Conservation (phyloP, 2,329 filamentous ascomycete species). For the Lecanicillium sp. region DNA sequence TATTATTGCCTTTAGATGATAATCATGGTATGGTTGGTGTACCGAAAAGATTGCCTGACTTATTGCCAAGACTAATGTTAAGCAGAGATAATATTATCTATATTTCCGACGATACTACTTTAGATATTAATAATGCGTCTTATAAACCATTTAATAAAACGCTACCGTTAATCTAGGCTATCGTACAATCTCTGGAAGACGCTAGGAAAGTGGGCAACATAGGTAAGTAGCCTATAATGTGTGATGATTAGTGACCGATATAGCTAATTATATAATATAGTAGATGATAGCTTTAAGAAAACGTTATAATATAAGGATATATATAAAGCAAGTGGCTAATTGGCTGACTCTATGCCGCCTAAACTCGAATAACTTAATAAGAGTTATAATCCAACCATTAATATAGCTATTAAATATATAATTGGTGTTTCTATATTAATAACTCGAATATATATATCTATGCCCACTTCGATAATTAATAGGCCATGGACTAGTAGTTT, state of each 20-base stretch:
- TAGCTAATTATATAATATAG: background rate
- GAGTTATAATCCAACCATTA: background rate
- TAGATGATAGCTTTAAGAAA: background rate
- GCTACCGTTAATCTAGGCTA: background rate
- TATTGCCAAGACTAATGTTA: background rate
- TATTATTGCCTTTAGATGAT: background rate
- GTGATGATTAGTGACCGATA: background rate
- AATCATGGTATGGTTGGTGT: background rate
- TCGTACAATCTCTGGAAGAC: slow-evolving; percentile 7
- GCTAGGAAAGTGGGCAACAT: background rate
- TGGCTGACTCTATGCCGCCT: background rate
- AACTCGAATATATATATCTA: background rate
- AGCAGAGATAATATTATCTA: slow-evolving; percentile 5
- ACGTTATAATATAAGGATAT: background rate
- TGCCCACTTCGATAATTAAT: background rate
- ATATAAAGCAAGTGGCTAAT: background rate
- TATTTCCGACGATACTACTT: slow-evolving; percentile 6
- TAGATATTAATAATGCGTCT: background rate
- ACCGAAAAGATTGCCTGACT: background rate
- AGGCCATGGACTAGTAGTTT: background rate
- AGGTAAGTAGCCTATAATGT: background rate
- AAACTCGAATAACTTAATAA: background rate
- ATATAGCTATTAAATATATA: background rate
- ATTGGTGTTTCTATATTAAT: background rate
- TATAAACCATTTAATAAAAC: background rate